A percentile compares a stretch with the other conserved stretches of the same genome.
Conservation (phyloP, 768 basidiomycete species). For the Rhizopogon sp. region DNA sequence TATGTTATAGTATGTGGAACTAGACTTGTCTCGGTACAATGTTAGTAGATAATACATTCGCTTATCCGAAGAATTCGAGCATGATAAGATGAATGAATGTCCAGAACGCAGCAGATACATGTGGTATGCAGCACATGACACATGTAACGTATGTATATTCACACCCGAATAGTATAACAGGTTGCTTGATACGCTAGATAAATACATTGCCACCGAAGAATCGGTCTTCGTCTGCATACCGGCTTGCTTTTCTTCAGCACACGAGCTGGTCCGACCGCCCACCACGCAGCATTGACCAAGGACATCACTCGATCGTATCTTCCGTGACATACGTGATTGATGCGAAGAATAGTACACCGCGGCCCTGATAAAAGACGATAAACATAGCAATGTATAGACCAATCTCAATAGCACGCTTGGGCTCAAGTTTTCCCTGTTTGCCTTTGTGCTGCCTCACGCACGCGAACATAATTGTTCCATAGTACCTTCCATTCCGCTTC, state of each 20-base stretch:
- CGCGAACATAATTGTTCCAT: conserved; percentile 56
- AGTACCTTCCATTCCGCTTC: conserved; percentile 59
- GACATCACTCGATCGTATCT: not conserved
- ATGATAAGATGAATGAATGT: too few species aligned
- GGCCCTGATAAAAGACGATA: not conserved
- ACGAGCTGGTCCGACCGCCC: not conserved
- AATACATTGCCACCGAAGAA: too few species aligned
- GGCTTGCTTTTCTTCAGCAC: not conserved
- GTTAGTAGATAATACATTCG: too few species aligned
- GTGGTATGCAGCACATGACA: too few species aligned
- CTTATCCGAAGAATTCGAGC: too few species aligned
- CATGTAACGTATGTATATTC: too few species aligned
- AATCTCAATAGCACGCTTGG: not conserved
- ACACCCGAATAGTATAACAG: too few species aligned
- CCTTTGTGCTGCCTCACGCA: conserved; percentile 25
- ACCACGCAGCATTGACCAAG: not conserved
- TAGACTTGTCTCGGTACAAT: too few species aligned
- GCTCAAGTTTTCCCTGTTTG: conserved; percentile 1
- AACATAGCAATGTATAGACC: too few species aligned
- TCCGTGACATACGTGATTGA: not conserved
- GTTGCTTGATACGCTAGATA: too few species aligned
- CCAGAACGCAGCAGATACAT: too few species aligned
- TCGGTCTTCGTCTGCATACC: not conserved
- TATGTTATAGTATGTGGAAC: too few species aligned
- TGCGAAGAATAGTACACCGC: not conserved